These are phyloP conservation scores for Penicillium sp. DNA, from an alignment of 2,329 filamentous ascomycete species.

Conservation along the genomic window DNA sequence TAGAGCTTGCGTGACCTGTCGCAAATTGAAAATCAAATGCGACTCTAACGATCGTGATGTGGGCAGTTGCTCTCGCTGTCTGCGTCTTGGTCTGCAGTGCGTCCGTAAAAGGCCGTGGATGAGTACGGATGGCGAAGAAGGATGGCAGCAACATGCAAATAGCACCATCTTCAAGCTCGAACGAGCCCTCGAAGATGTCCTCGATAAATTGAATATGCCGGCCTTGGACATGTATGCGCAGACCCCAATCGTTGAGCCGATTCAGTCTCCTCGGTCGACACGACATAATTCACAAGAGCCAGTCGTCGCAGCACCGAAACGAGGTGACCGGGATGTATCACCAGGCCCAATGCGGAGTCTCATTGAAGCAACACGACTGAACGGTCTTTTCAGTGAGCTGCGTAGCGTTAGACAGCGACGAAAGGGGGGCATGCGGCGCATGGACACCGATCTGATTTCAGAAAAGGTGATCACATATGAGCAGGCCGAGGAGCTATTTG, in stretches of 20 bases:
- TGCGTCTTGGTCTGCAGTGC: not conserved
- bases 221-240: conserved; percentile 8
- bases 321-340: conserved; percentile 10
- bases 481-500: conserved; percentile 1
- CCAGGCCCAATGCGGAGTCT: conserved; percentile 11
- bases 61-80: not conserved
- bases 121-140: not conserved
- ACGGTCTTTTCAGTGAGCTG: conserved; percentile 12
- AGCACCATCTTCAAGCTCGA: not conserved
- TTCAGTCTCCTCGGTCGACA: conserved; percentile 10
- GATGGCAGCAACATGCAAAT: conserved; percentile 1
- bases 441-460: conserved; percentile 1
- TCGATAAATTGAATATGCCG: conserved; percentile 11
- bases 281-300: conserved; percentile 12
- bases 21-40: conserved; percentile 1
- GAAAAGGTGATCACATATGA: conserved; percentile 2
- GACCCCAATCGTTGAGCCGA: conserved; percentile 4
- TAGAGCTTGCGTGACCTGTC: not conserved
- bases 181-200: not conserved
- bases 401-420: conserved; percentile 7
- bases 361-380: conserved; percentile 11
- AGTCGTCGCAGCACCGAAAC: not conserved
- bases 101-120: not conserved
- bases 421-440: not conserved
- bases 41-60: not conserved